Evolutionary conservation across 192 early-diverging fungal species (phyloP).

Genomic region (Podila verticillata): DNA sequence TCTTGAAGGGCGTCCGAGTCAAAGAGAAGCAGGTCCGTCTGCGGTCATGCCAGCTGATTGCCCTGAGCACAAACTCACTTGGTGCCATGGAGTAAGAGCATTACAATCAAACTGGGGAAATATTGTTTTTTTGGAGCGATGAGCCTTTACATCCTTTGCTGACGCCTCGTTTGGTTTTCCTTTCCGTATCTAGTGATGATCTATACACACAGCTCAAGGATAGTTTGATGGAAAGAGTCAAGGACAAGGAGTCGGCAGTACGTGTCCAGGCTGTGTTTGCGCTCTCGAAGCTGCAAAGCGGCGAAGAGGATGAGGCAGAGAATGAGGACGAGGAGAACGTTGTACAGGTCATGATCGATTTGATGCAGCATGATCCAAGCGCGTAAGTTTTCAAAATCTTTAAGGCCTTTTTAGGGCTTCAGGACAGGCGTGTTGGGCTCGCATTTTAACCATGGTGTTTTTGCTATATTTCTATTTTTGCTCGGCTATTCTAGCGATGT

Average conservation of each 20-base stretch:
- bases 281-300: conserved; percentile 78
- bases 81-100: conserved; percentile 78
- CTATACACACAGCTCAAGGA: conserved; percentile 75
- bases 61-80: conserved; percentile 74
- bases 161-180: background rate
- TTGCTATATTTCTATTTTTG: conserved; percentile 7
- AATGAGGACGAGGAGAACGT: conserved; percentile 66
- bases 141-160: background rate
- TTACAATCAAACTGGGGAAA: background rate
- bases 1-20: conserved; percentile 80
- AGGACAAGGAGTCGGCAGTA: conserved; percentile 84
- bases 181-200: conserved; percentile 65
- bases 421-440: too few species aligned
- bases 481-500: conserved; percentile 68
- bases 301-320: conserved; percentile 57
- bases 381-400: conserved; percentile 54
- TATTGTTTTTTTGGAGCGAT: background rate
- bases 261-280: conserved; percentile 83
- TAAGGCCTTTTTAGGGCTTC: too few species aligned
- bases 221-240: conserved; percentile 73
- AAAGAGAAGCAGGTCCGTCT: conserved; percentile 81
- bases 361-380: conserved; percentile 80
- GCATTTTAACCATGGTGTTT: too few species aligned
- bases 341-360: conserved; percentile 66
- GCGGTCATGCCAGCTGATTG: conserved; percentile 82